Conservation (phyloP, 176 grass and related monocot genomes). For the Oryza glaberrima region DNA sequence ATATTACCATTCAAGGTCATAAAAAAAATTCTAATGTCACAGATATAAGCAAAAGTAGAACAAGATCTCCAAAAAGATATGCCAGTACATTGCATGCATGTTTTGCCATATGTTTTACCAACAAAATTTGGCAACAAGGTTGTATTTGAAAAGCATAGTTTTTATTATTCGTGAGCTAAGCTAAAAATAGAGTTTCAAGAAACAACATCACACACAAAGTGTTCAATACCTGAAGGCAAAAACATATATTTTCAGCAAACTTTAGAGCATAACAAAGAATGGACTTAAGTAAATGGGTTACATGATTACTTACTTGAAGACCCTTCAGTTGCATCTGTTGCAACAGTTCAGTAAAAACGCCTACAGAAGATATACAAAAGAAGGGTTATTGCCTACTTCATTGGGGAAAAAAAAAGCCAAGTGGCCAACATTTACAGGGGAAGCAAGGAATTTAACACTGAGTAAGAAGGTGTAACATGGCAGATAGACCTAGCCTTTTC, state of each 20-base stretch:
- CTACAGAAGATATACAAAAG: constrained; percentile 40
- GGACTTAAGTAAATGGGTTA: neutral
- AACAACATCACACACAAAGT: neutral
- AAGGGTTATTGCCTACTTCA: constrained; percentile 19
- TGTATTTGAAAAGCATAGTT: constrained; percentile 20
- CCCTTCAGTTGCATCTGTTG: constrained; percentile 77
- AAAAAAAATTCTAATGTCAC: neutral
- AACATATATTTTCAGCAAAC: neutral
- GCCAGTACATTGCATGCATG: neutral
- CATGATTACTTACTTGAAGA: constrained; percentile 67
- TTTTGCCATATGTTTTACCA: neutral
- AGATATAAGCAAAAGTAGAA: constrained; percentile 27
- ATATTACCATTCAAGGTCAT: neutral
- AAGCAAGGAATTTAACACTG: constrained; percentile 19
- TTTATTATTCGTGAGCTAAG: neutral
- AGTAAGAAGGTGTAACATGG: neutral
- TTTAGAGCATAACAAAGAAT: neutral
- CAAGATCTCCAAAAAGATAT: constrained; percentile 1
- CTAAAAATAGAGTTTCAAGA: neutral
- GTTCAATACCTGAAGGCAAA: neutral
- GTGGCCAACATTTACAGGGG: neutral
- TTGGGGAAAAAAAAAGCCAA: constrained; percentile 6
- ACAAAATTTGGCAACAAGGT: neutral
- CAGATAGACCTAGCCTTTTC: neutral
- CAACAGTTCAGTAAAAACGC: constrained; percentile 73